phyloP scores from a whole-genome alignment of 345 rosid species.

The Boechera retrofracta region DNA sequence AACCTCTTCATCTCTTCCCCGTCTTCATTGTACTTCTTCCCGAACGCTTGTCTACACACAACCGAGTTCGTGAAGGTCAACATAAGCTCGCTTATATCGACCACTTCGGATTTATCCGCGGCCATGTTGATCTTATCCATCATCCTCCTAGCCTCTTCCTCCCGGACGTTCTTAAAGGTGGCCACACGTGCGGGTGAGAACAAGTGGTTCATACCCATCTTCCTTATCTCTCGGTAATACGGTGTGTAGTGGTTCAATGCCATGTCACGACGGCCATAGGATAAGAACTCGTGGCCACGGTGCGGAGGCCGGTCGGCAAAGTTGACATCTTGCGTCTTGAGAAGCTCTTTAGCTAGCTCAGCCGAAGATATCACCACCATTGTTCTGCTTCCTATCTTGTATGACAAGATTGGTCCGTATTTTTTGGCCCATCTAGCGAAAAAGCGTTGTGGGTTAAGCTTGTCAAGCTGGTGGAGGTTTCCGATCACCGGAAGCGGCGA shows the following conservation, averaged over 20 bases:
- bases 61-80: slow-evolving; percentile 43
- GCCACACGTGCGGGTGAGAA: slow-evolving; percentile 46
- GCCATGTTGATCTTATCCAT: slow-evolving; percentile 37
- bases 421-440: slow-evolving; percentile 52
- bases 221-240: slow-evolving; percentile 46
- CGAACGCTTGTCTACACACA: slow-evolving; percentile 50
- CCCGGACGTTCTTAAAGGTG: slow-evolving; percentile 43
- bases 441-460: slow-evolving; percentile 39
- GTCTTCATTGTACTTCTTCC: slow-evolving; percentile 48
- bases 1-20: slow-evolving; percentile 47
- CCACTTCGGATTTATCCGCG: slow-evolving; percentile 3
- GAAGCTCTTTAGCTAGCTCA: slow-evolving; percentile 45
- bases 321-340: slow-evolving; percentile 50
- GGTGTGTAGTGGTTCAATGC: slow-evolving; percentile 43
- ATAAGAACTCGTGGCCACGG: slow-evolving; percentile 38
- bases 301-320: slow-evolving; percentile 41
- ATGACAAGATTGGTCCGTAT: slow-evolving; percentile 56
- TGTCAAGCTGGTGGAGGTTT: slow-evolving; percentile 55
- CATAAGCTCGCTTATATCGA: slow-evolving; percentile 46
- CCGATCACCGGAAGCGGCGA: slow-evolving; percentile 55
- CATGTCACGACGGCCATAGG: slow-evolving; percentile 48
- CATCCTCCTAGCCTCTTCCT: slow-evolving; percentile 44
- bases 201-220: slow-evolving; percentile 45
- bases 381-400: slow-evolving; percentile 46
- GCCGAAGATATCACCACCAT: slow-evolving; percentile 54